phyloP scores from a whole-genome alignment of 768 basidiomycete genomes.

The Suillus subaureus region DNA sequence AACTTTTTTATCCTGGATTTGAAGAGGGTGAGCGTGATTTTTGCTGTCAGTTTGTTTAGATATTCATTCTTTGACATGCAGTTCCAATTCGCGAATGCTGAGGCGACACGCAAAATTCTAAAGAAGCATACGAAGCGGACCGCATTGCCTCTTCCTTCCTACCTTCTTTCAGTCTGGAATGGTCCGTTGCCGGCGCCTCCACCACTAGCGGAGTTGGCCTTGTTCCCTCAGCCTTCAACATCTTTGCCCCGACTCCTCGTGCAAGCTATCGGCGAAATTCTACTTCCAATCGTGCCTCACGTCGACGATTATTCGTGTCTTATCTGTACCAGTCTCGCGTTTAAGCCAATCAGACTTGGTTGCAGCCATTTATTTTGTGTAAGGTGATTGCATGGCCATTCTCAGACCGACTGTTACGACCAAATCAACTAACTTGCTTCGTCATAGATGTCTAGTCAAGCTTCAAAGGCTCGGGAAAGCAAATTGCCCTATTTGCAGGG shows the following conservation, averaged over 20 bases:
- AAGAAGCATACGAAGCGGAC: conserved; percentile 95
- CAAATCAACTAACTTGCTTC: conserved; percentile 21
- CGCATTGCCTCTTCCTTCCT: conserved; percentile 63
- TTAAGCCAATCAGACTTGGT: conserved; percentile 83
- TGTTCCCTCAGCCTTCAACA: conserved; percentile 28
- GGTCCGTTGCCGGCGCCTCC: conserved; percentile 15
- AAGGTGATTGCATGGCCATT: conserved; percentile 36
- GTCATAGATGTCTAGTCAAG: conserved; percentile 71
- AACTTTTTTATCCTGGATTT: conserved; percentile 81
- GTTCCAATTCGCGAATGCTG: conserved; percentile 84
- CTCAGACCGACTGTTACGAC: no score
- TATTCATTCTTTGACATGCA: conserved; percentile 24
- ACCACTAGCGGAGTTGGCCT: conserved; percentile 34
- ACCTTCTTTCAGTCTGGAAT: conserved; percentile 24
- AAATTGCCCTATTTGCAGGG: conserved; percentile 85
- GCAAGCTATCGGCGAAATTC: conserved; percentile 78
- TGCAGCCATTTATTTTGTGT: conserved; percentile 85
- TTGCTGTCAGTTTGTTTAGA: neutral
- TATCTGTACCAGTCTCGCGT: conserved; percentile 89
- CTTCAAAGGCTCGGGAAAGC: conserved; percentile 82
- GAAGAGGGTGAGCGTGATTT: conserved; percentile 58
- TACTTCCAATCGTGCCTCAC: conserved; percentile 79
- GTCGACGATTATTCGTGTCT: conserved; percentile 85
- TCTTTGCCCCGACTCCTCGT: conserved; percentile 68
- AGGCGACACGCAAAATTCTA: conserved; percentile 90